Evolutionary conservation across 2,329 filamentous ascomycete species (phyloP).

Genomic region (Ophiocordyceps camponoti-rufipedis): DNA sequence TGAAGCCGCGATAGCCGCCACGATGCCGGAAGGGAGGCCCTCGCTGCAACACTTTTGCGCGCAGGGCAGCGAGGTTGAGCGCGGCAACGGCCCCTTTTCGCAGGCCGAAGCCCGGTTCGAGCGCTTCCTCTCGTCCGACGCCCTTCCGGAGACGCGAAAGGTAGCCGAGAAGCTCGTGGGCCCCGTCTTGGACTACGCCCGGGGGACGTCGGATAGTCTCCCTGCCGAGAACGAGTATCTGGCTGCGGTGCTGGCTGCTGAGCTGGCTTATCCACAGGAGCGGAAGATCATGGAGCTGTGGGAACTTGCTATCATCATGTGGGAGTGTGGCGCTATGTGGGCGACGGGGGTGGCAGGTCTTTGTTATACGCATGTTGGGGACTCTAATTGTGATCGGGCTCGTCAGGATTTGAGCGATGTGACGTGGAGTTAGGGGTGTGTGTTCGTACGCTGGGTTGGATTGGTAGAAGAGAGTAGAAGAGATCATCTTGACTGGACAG

Average conservation of each 20-base stretch:
- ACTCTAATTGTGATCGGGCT: constrained; percentile 1
- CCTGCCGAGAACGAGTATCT: neutral
- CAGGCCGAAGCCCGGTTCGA: neutral
- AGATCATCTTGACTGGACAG: too few relatives aligned
- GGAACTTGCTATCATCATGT: constrained; percentile 2
- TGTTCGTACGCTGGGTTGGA: too few relatives aligned
- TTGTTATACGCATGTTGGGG: constrained; percentile 1
- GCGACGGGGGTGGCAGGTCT: constrained; percentile 1
- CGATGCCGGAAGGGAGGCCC: neutral
- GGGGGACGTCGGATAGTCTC: neutral
- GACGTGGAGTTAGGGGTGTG: neutral
- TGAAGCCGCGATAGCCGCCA: neutral
- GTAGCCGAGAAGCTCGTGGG: neutral
- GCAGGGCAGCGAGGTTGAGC: neutral
- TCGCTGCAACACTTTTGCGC: neutral
- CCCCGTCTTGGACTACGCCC: neutral
- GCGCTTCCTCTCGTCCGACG: neutral
- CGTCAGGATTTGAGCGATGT: neutral
- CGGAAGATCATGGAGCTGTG: constrained; percentile 3
- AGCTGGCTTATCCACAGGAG: neutral
- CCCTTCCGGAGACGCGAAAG: neutral
- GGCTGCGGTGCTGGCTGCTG: constrained; percentile 1
- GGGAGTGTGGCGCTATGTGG: constrained; percentile 3
- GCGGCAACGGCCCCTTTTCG: neutral
- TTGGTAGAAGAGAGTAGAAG: too few relatives aligned